Evolutionary conservation across 1,139 yeast genomes (phyloP).

Genomic region (Yamadazyma songkhlaensis): DNA sequence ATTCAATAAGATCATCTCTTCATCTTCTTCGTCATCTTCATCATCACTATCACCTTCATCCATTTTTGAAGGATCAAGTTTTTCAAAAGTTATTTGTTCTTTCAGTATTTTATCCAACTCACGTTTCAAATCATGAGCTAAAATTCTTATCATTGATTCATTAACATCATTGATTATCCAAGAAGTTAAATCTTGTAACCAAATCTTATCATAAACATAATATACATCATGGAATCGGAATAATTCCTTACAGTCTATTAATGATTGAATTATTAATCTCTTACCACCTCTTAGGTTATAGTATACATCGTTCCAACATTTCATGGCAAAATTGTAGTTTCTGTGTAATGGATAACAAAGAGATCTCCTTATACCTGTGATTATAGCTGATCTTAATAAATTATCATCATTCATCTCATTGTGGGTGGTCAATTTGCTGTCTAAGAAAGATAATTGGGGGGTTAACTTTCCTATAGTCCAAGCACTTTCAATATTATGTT

Average conservation of each 20-base stretch:
- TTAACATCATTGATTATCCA: slow-evolving; percentile 69
- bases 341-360: slow-evolving; percentile 79
- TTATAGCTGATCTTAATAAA: slow-evolving; percentile 47
- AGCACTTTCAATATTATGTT: slow-evolving; percentile 80
- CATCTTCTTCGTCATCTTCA: slow-evolving; percentile 18
- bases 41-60: slow-evolving; percentile 15
- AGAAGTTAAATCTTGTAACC: slow-evolving; percentile 76
- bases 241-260: slow-evolving; percentile 64
- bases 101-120: slow-evolving; percentile 22
- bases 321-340: slow-evolving; percentile 54
- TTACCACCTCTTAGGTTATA: slow-evolving; percentile 66
- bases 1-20: slow-evolving; percentile 42
- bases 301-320: slow-evolving; percentile 78
- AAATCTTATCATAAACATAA: slow-evolving; percentile 77
- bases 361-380: slow-evolving; percentile 68
- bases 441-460: slow-evolving; percentile 76
- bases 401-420: slow-evolving; percentile 28
- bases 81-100: slow-evolving; percentile 38
- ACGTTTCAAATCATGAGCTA: slow-evolving; percentile 64
- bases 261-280: slow-evolving; percentile 54
- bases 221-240: slow-evolving; percentile 86
- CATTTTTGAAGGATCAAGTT: slow-evolving; percentile 16
- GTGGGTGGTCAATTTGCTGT: slow-evolving; percentile 47
- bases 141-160: slow-evolving; percentile 50
- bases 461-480: slow-evolving; percentile 89